Percentiles rank a stretch among this genome's conserved stretches.
Evolutionary conservation across 2,329 filamentous ascomycete species (phyloP).

Genomic region (Dactylonectria macrodidyma): DNA sequence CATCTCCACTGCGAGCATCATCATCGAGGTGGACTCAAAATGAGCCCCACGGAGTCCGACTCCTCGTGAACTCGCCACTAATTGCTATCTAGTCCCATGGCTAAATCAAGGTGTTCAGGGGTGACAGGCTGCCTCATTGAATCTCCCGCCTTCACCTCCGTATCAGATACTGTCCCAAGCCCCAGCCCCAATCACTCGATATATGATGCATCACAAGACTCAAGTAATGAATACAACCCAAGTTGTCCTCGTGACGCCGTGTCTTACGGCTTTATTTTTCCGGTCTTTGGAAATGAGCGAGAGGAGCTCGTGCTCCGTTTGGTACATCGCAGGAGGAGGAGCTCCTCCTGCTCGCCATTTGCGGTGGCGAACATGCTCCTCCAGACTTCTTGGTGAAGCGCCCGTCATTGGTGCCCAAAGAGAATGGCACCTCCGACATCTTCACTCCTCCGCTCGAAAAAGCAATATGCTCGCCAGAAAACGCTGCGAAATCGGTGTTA

Average conservation of each 20-base stretch:
- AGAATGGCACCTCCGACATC: not conserved
- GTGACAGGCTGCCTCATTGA: not conserved
- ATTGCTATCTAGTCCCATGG: not conserved
- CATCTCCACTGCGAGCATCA: not conserved
- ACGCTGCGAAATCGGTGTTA: conserved; percentile 22
- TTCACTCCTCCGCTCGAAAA: not conserved
- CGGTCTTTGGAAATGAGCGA: not conserved
- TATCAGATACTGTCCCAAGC: not conserved
- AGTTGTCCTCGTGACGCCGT: not conserved
- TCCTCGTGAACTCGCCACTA: not conserved
- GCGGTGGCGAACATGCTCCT: conserved; percentile 16
- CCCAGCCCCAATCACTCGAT: not conserved
- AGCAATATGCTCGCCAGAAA: not conserved
- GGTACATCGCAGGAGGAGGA: conserved; percentile 8
- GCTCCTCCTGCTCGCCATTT: conserved; percentile 13
- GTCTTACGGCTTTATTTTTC: not conserved
- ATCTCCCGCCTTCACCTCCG: not conserved
- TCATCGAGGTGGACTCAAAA: not conserved
- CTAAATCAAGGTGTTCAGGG: not conserved
- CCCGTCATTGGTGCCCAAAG: not conserved
- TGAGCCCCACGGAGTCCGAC: not conserved
- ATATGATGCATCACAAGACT: not conserved
- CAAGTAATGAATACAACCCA: not conserved
- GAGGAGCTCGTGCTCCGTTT: conserved; percentile 22
- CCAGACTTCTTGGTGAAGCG: not conserved